A percentile compares a stretch with the other conserved stretches of the same genome.
Evolutionary conservation across 73 alveolate genomes (phyloP).

Genomic region (Paramecium sonneborni): DNA sequence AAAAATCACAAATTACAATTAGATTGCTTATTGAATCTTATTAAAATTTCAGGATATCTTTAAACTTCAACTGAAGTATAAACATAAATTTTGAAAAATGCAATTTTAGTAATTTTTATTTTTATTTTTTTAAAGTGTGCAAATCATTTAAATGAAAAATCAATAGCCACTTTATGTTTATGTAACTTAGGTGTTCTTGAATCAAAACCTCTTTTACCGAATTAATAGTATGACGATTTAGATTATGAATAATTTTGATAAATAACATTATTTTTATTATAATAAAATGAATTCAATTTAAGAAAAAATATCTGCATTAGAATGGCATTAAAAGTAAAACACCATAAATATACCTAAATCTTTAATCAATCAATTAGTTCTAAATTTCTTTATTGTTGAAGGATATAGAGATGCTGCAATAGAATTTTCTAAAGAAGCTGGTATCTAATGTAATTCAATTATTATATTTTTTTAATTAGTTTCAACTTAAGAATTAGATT

Average conservation of each 20-base stretch:
- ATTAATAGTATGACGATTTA: conserved; percentile 23
- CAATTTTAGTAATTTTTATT: neutral
- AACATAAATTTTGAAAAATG: conserved; percentile 39
- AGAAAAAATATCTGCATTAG: neutral
- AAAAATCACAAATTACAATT: conserved; percentile 42
- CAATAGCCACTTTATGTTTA: conserved; percentile 25
- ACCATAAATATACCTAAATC: neutral
- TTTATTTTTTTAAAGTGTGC: conserved; percentile 39
- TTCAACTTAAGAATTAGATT: neutral
- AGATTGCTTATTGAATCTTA: conserved; percentile 37
- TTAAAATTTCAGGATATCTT: conserved; percentile 33
- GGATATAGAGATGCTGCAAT: conserved; percentile 43
- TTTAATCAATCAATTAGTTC: neutral
- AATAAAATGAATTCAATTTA: neutral
- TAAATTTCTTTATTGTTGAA: neutral
- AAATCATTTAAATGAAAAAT: conserved; percentile 3
- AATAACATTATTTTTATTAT: neutral
- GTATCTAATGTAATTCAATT: neutral
- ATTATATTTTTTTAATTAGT: neutral
- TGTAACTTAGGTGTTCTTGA: conserved; percentile 49
- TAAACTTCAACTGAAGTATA: neutral
- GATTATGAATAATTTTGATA: conserved; percentile 52
- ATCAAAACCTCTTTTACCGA: neutral
- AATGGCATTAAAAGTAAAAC: neutral
- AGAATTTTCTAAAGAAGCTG: neutral